phyloP scores from a whole-genome alignment of 352 stramenopile species.

The Pythium periplocum region DNA sequence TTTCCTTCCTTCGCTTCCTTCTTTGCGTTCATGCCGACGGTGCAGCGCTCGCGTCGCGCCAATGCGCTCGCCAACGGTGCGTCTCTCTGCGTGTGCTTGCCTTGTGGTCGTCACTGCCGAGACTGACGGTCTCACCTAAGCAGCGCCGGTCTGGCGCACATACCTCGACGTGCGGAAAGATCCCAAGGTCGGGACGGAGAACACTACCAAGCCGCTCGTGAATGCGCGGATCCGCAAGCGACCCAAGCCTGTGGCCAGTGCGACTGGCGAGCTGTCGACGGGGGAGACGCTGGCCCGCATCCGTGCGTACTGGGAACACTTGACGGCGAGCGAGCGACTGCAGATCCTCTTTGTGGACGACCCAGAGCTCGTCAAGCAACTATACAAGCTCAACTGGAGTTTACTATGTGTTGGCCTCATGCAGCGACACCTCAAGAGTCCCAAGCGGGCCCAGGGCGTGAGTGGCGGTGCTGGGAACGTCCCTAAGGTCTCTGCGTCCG shows the following conservation, averaged over 20 bases:
- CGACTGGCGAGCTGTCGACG: too few species aligned
- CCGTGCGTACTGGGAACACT: constrained; percentile 58
- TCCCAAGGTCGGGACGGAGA: not conserved
- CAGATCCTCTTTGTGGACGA: constrained; percentile 79
- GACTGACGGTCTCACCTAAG: too few species aligned
- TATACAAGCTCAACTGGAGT: constrained; percentile 86
- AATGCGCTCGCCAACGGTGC: too few species aligned
- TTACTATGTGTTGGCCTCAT: constrained; percentile 80
- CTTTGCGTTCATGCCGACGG: too few species aligned
- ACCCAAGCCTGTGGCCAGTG: constrained; percentile 18
- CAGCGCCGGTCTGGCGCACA: not conserved
- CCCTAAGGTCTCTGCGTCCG: constrained; percentile 6
- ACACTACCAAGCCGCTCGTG: not conserved
- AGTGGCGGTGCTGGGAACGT: not conserved
- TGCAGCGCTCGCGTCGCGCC: too few species aligned
- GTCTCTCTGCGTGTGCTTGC: too few species aligned
- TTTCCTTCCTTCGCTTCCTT: too few species aligned
- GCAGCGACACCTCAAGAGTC: constrained; percentile 69
- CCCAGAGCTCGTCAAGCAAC: constrained; percentile 75
- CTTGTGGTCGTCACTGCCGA: too few species aligned
- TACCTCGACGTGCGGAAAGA: not conserved
- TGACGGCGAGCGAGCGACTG: constrained; percentile 57
- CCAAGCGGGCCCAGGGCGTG: constrained; percentile 1
- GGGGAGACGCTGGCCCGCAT: constrained; percentile 21
- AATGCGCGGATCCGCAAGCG: constrained; percentile 30